Evolutionary conservation across 208 protist species (phyloP).

Genomic region (Crithidia sp.): DNA sequence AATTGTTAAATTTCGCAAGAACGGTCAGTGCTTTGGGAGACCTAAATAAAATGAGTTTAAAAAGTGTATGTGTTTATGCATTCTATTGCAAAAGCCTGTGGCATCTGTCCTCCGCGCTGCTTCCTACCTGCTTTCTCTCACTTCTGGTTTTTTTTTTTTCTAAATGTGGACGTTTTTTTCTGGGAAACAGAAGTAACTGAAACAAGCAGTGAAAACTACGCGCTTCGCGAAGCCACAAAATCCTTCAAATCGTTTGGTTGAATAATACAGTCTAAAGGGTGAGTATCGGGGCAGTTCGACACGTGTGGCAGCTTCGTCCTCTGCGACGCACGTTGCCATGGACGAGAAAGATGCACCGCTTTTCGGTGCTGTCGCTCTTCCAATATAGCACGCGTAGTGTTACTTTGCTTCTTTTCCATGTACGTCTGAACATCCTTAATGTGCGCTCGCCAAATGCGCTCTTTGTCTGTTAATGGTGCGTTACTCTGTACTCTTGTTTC

Average conservation of each 20-base stretch:
- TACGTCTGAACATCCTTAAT: conserved; percentile 27
- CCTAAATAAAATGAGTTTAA: too few species aligned
- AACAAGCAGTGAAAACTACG: background rate
- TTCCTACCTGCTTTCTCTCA: background rate
- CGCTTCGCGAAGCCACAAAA: conserved; percentile 5
- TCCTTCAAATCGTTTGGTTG: background rate
- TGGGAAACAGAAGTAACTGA: conserved; percentile 3
- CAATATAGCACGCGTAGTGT: conserved; percentile 3
- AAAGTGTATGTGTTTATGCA: too few species aligned
- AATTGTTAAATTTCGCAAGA: too few species aligned
- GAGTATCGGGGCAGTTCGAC: background rate
- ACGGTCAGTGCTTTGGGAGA: too few species aligned
- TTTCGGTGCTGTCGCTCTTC: conserved; percentile 21
- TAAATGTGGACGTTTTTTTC: background rate
- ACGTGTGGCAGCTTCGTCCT: too few species aligned
- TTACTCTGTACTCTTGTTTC: background rate
- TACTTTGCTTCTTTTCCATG: conserved; percentile 10
- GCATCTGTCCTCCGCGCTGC: too few species aligned
- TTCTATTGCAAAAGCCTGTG: too few species aligned
- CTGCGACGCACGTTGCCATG: background rate
- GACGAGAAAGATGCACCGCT: background rate
- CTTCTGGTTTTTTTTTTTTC: background rate
- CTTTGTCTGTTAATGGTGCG: background rate
- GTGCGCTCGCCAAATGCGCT: conserved; percentile 15
- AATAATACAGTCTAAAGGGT: background rate